Conservation (phyloP, 2,329 filamentous ascomycete genomes). For the Apiospora hydei region DNA sequence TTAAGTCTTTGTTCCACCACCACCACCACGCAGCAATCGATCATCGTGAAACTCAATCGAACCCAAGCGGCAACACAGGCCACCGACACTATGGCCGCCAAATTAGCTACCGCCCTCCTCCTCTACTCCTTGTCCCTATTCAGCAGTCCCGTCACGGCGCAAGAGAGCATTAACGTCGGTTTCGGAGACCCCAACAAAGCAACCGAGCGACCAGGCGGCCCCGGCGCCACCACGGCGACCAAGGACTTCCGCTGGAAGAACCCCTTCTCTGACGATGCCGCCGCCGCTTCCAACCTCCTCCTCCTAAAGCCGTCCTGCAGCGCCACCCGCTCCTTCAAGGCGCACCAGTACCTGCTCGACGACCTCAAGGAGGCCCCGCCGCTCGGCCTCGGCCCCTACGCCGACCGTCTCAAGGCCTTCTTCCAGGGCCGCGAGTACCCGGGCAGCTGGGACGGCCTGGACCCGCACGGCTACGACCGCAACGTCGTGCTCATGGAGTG, state of each 20-base stretch:
- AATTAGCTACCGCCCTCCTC: background rate
- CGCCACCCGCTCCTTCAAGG: slow-evolving; percentile 44
- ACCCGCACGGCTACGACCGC: slow-evolving; percentile 58
- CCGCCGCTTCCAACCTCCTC: slow-evolving; percentile 26
- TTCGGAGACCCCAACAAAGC: slow-evolving; percentile 13
- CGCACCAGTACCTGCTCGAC: slow-evolving; percentile 52
- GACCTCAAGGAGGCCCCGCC: slow-evolving; percentile 49
- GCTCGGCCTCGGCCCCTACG: slow-evolving; percentile 48
- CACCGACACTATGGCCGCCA: background rate
- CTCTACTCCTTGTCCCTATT: background rate
- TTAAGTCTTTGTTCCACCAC: background rate
- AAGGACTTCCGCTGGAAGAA: slow-evolving; percentile 50
- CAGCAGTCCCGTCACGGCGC: background rate
- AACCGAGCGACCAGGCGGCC: background rate
- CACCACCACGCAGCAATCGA: background rate
- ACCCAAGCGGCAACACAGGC: background rate
- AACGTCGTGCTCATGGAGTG: slow-evolving; percentile 57
- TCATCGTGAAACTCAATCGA: background rate
- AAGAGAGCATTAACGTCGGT: slow-evolving; percentile 2
- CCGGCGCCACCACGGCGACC: slow-evolving; percentile 9
- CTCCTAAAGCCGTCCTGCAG: slow-evolving; percentile 46
- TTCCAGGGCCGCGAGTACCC: slow-evolving; percentile 54
- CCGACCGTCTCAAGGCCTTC: slow-evolving; percentile 48
- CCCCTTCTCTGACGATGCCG: slow-evolving; percentile 44
- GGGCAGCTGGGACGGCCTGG: slow-evolving; percentile 59